phyloP scores from a whole-genome alignment of 2,329 filamentous ascomycete genomes.

The Pseudogymnoascus sp. region DNA sequence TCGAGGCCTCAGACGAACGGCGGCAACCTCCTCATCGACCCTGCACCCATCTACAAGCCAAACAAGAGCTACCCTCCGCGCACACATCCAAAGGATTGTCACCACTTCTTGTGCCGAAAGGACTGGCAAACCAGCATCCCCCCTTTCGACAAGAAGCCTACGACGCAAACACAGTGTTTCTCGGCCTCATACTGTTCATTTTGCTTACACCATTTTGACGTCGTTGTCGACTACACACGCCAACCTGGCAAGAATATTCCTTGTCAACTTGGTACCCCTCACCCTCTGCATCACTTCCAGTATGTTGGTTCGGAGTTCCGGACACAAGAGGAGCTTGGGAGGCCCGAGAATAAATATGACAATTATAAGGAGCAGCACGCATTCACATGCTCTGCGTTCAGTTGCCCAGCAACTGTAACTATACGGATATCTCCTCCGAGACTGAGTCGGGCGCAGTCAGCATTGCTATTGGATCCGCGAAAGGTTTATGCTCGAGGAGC shows the following conservation, averaged over 20 bases:
- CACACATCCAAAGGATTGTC: conserved; percentile 39
- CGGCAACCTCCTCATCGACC: conserved; percentile 45
- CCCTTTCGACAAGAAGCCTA: conserved; percentile 31
- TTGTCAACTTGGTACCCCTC: conserved; percentile 33
- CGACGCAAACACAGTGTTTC: conserved; percentile 39
- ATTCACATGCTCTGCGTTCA: conserved; percentile 51
- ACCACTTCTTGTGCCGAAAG: conserved; percentile 52
- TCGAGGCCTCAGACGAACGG: conserved; percentile 30
- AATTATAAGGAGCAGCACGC: conserved; percentile 33
- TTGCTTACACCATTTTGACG: conserved; percentile 54
- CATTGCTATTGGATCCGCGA: conserved; percentile 44
- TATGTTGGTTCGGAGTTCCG: conserved; percentile 31
- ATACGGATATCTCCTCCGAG: conserved; percentile 45
- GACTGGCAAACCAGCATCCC: conserved; percentile 41
- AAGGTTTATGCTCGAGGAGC: conserved; percentile 45
- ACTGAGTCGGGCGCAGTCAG: conserved; percentile 39
- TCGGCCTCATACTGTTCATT: conserved; percentile 52
- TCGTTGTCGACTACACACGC: conserved; percentile 45
- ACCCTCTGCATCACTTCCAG: conserved; percentile 55
- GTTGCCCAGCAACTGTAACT: conserved; percentile 45
- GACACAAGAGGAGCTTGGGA: conserved; percentile 23
- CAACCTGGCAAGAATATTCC: conserved; percentile 25
- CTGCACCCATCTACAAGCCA: conserved; percentile 42
- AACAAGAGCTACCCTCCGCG: conserved; percentile 19
- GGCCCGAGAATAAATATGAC: conserved; percentile 23